phyloP scores from a whole-genome alignment of 768 basidiomycete species.

The Tulasnella calospora region DNA sequence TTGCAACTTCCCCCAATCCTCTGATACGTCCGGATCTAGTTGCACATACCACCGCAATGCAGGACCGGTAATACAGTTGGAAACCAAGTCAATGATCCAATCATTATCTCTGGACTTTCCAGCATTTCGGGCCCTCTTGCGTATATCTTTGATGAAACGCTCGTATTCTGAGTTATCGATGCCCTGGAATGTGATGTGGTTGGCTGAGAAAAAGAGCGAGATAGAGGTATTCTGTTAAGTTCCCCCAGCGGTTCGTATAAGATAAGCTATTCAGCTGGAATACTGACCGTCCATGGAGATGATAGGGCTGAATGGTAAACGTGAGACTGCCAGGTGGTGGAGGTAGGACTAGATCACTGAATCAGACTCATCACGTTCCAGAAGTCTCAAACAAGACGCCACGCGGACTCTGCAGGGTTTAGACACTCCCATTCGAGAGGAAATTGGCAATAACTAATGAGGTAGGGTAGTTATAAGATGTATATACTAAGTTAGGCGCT shows the following conservation, averaged over 20 bases:
- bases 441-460: too few species aligned
- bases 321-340: background rate
- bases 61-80: background rate
- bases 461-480: too few species aligned
- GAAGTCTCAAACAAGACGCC: too few species aligned
- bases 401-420: too few species aligned
- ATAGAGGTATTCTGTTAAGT: background rate
- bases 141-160: background rate
- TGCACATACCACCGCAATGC: background rate
- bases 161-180: background rate
- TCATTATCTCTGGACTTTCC: background rate
- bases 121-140: background rate
- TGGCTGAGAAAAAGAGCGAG: background rate
- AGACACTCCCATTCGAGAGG: too few species aligned
- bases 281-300: background rate
- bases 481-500: too few species aligned
- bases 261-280: background rate
- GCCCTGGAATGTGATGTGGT: background rate
- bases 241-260: background rate
- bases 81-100: slow-evolving; percentile 5
- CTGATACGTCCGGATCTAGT: background rate
- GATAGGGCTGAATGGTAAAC: background rate
- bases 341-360: too few species aligned
- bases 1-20: slow-evolving; percentile 12
- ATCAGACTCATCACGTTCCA: too few species aligned